A percentile compares a stretch with the other conserved stretches of the same genome.
Conservation (phyloP, 345 rosid species). For the Lagerstroemia speciosa region DNA sequence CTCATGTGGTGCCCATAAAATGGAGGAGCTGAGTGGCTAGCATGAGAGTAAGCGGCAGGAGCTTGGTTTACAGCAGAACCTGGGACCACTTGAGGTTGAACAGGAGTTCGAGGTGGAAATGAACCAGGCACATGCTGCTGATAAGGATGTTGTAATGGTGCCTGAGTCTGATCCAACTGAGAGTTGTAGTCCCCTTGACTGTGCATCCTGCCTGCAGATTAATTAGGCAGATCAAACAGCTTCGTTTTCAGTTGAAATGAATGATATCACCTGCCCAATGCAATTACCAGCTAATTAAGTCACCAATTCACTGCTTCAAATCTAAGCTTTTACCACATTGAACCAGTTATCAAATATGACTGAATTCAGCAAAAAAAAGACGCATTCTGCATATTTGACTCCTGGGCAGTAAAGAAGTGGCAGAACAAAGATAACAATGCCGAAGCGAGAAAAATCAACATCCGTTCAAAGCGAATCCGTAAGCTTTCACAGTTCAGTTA, state of each 20-base stretch:
- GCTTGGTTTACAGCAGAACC: conserved; percentile 4
- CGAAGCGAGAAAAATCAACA: not conserved
- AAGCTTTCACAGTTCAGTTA: not conserved
- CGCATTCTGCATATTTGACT: not conserved
- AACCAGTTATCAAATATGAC: not conserved
- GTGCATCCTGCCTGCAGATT: not conserved
- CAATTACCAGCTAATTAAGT: not conserved
- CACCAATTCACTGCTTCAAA: not conserved
- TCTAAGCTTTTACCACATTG: not conserved
- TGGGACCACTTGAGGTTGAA: conserved; percentile 21
- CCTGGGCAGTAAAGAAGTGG: not conserved
- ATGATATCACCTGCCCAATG: not conserved
- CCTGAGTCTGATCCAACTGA: conserved; percentile 28
- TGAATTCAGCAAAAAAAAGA: not conserved
- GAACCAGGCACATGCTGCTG: conserved; percentile 24
- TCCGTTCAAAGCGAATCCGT: not conserved
- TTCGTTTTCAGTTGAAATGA: not conserved
- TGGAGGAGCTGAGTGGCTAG: conserved; percentile 18
- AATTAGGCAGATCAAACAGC: not conserved
- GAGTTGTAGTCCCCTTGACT: conserved; percentile 6
- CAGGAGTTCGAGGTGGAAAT: conserved; percentile 13
- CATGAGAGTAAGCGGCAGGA: conserved; percentile 14
- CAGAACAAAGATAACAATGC: not conserved
- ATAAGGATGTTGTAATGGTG: conserved; percentile 25
- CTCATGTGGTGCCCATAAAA: conserved; percentile 19